Percentiles rank a stretch among this genome's conserved stretches.
Evolutionary conservation across 345 rosid species (phyloP).

Genomic region (Bruguiera sexangula): DNA sequence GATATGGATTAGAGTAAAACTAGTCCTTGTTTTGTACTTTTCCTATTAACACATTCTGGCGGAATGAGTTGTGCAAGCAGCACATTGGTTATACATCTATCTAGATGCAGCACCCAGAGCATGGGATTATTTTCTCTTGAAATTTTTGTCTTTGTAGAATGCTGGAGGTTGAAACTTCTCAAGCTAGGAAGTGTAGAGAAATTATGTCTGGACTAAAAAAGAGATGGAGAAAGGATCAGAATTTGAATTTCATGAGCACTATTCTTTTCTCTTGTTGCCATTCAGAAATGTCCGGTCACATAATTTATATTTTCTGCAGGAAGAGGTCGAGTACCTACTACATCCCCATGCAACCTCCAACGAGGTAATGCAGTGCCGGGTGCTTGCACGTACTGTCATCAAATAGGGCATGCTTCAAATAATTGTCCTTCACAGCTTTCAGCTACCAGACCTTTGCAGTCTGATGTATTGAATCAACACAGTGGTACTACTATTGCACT

Average conservation of each 20-base stretch:
- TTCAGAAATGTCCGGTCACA: not conserved
- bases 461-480: constrained; percentile 40
- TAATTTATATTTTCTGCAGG: constrained; percentile 30
- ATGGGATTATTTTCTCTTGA: too few species aligned
- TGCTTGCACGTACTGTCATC: constrained; percentile 69
- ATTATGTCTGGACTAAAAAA: too few species aligned
- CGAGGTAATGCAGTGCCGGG: constrained; percentile 50
- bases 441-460: constrained; percentile 42
- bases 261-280: not conserved
- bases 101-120: too few species aligned
- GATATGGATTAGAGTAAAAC: too few species aligned
- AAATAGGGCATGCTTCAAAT: constrained; percentile 67
- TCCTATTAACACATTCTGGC: too few species aligned
- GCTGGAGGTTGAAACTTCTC: too few species aligned
- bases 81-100: too few species aligned
- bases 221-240: too few species aligned
- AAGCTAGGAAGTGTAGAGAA: too few species aligned
- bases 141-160: too few species aligned
- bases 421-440: constrained; percentile 63
- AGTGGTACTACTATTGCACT: constrained; percentile 39
- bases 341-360: constrained; percentile 48
- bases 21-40: too few species aligned
- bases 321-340: constrained; percentile 54
- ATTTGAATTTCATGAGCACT: not conserved
- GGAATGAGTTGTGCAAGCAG: too few species aligned